Percentiles rank a stretch among this genome's conserved stretches.
Evolutionary conservation across 352 stramenopile genomes (phyloP).

Genomic region (Phytophthora nicotianae): DNA sequence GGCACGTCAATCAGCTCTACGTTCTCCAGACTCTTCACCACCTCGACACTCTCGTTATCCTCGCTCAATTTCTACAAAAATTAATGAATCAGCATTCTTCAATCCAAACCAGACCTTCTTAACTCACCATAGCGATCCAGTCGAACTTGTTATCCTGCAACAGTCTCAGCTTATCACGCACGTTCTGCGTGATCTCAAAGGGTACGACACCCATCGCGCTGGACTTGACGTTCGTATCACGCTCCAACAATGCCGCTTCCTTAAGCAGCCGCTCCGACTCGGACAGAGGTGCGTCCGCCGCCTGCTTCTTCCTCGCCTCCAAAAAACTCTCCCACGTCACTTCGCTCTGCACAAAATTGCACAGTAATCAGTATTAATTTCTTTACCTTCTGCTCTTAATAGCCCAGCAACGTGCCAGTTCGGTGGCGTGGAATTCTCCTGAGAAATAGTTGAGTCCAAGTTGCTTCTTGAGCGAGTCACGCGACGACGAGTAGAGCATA

Average conservation of each 20-base stretch:
- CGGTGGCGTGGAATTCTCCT: conserved; percentile 89
- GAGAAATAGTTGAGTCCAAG: conserved; percentile 92
- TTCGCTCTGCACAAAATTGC: conserved; percentile 47
- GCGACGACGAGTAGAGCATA: conserved; percentile 93
- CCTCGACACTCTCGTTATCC: conserved; percentile 77
- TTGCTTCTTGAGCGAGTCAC: conserved; percentile 91
- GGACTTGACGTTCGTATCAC: conserved; percentile 86
- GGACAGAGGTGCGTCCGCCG: conserved; percentile 80
- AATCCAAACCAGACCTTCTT: not conserved
- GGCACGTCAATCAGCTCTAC: conserved; percentile 75
- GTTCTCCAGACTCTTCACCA: conserved; percentile 78
- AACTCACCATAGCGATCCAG: conserved; percentile 85
- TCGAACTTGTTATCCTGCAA: conserved; percentile 85
- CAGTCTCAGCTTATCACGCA: conserved; percentile 77
- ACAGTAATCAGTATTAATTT: not conserved
- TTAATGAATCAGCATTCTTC: not conserved
- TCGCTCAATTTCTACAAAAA: conserved; percentile 74
- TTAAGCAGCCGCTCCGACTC: conserved; percentile 86
- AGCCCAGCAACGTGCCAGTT: conserved; percentile 43
- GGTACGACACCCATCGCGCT: conserved; percentile 90
- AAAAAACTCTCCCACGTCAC: conserved; percentile 81
- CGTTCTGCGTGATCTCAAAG: conserved; percentile 84
- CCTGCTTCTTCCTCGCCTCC: conserved; percentile 70
- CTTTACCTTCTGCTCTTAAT: not conserved
- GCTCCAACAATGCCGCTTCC: conserved; percentile 78